phyloP scores from a whole-genome alignment of 2,329 filamentous ascomycete genomes.

The Davidsoniella virescens region DNA sequence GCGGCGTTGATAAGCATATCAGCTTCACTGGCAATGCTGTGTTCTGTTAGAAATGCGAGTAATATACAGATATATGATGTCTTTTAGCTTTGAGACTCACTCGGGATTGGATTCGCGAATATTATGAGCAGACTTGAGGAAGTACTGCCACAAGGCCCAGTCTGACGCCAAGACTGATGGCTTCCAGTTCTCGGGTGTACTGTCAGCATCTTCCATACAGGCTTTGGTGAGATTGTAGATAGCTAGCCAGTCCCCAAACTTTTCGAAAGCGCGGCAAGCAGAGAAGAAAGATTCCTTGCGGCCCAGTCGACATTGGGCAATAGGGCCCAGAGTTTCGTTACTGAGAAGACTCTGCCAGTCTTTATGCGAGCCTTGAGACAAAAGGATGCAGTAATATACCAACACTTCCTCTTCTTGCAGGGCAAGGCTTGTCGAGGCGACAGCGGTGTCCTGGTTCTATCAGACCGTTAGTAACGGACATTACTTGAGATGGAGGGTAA shows the following conservation, averaged over 20 bases:
- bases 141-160: slow-evolving; percentile 21
- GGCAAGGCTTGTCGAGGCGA: slow-evolving; percentile 3
- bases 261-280: slow-evolving; percentile 23
- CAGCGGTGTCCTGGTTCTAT: slow-evolving; percentile 9
- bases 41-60: background rate
- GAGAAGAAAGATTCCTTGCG: slow-evolving; percentile 32
- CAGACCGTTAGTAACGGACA: background rate
- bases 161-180: slow-evolving; percentile 30
- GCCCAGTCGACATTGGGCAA: slow-evolving; percentile 28
- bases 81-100: slow-evolving; percentile 14
- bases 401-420: slow-evolving; percentile 32
- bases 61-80: background rate
- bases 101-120: slow-evolving; percentile 4
- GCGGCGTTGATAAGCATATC: slow-evolving; percentile 19
- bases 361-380: slow-evolving; percentile 25
- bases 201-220: slow-evolving; percentile 25
- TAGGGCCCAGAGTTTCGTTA: slow-evolving; percentile 26
- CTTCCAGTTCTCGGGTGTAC: slow-evolving; percentile 20
- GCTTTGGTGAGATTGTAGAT: slow-evolving; percentile 29
- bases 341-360: slow-evolving; percentile 26
- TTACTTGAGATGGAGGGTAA: background rate
- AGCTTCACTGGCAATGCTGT: slow-evolving; percentile 18
- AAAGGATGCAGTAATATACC: slow-evolving; percentile 31
- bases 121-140: slow-evolving; percentile 19
- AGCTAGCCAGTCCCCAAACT: slow-evolving; percentile 25